A percentile compares a stretch with the other conserved stretches of the same genome.
Conservation (phyloP, 352 stramenopile genomes). For the Thalassiosira hispida region DNA sequence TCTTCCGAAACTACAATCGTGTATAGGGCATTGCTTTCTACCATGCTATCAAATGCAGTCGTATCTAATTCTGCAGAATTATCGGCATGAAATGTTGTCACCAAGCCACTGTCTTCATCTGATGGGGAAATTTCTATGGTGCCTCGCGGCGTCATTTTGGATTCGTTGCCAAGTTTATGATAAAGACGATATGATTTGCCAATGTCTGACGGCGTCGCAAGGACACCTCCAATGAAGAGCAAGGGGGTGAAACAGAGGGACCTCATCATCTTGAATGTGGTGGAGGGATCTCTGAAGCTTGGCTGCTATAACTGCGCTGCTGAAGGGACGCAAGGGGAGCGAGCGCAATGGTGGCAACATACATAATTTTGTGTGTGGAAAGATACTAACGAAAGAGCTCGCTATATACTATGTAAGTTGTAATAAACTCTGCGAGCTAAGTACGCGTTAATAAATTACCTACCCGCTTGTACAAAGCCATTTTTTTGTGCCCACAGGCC, state of each 20-base stretch:
- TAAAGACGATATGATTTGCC: conserved; percentile 50
- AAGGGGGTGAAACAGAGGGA: not conserved
- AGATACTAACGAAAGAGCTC: no score
- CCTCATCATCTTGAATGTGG: conserved; percentile 15
- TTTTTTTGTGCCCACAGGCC: no score
- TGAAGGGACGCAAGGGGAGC: no score
- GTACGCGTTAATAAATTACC: no score
- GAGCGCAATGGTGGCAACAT: no score
- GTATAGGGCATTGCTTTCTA: conserved; percentile 42
- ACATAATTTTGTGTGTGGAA: no score
- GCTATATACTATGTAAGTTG: no score
- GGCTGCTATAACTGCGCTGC: no score
- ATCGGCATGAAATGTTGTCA: conserved; percentile 32
- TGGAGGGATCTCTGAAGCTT: no score
- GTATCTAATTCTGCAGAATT: conserved; percentile 32
- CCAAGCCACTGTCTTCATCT: conserved; percentile 19
- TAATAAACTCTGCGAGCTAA: no score
- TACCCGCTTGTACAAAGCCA: no score
- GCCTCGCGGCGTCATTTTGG: conserved; percentile 36
- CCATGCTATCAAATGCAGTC: conserved; percentile 44
- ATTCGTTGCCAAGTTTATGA: conserved; percentile 39
- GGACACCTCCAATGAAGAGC: conserved; percentile 9
- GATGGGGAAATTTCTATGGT: conserved; percentile 44
- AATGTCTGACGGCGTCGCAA: conserved; percentile 25
- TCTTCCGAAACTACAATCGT: conserved; percentile 47